Percentiles rank a stretch among this genome's conserved stretches.
Conservation (phyloP, 495 filamentous ascomycete genomes). For the Penicillium ochrochloron region DNA sequence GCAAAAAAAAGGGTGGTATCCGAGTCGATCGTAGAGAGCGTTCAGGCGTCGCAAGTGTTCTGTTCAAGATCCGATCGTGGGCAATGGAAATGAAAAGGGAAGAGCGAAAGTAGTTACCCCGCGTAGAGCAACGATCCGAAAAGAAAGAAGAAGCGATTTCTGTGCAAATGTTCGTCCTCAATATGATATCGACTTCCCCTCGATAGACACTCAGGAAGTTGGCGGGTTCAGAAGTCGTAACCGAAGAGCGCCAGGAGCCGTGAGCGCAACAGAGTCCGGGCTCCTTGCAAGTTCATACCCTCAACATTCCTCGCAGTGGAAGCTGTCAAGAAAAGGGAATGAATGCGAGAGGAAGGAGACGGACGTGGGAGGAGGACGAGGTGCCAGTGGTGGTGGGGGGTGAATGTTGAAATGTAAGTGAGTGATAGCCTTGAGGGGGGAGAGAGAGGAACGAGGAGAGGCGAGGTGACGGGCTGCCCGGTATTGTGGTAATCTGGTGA, state of each 20-base stretch:
- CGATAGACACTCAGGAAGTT: slow-evolving; percentile 24
- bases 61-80: slow-evolving; percentile 42
- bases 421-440: slow-evolving; percentile 29
- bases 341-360: slow-evolving; percentile 9
- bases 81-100: slow-evolving; percentile 30
- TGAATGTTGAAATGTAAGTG: slow-evolving; percentile 32
- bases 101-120: slow-evolving; percentile 20
- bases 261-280: slow-evolving; percentile 54
- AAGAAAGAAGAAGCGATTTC: slow-evolving; percentile 26
- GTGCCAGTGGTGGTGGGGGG: slow-evolving; percentile 15
- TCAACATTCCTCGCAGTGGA: slow-evolving; percentile 46
- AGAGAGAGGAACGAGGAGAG: slow-evolving; percentile 30
- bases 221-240: slow-evolving; percentile 33
- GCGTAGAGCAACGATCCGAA: slow-evolving; percentile 24
- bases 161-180: slow-evolving; percentile 29
- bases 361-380: neutral
- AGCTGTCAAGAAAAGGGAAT: slow-evolving; percentile 14
- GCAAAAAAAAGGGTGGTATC: slow-evolving; percentile 34
- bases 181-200: slow-evolving; percentile 40
- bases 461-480: slow-evolving; percentile 30
- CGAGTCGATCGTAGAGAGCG: slow-evolving; percentile 45
- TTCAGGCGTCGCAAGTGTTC: slow-evolving; percentile 45
- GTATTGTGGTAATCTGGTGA: slow-evolving; percentile 31
- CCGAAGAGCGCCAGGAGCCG: slow-evolving; percentile 48
- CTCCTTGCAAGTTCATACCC: slow-evolving; percentile 53